Base-by-base conservation (phyloP, 805 yeast genomes). In the Candida gorgasii region DNA sequence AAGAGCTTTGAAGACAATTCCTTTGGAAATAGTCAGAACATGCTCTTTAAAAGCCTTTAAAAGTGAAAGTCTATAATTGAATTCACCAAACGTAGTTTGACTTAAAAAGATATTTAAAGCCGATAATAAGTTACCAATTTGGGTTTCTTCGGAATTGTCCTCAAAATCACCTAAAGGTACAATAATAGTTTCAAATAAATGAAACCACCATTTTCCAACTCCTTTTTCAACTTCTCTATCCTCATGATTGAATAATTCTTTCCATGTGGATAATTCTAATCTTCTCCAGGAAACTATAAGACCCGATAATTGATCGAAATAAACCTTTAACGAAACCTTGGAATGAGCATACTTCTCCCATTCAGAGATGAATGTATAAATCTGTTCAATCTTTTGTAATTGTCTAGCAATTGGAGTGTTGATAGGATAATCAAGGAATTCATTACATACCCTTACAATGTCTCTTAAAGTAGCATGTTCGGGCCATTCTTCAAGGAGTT, bases 291-390 rank as follows among this genome's bases (percentile, higher is more conserved):
- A 73, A 3, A 93, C 90, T 50, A 93, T 86, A 46, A 90, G 65
- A 0, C 63, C 55, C 0, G 95, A 81, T 22, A 88, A 62, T 11
- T 74, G 70, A 30, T 79, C 82, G 47, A 82, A 75, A 39, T 78
- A 76, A 0, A 53, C 54, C 29, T 67, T 67, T 39, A 93, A 65
- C 1, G 95, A 77, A 0, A 86, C 90, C 39, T 86, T 83, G 8
- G 80, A 73, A 20, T 89, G 80, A 1, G 97, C 96, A 62, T 86
- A 89, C 49, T 87, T 85, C 59, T 93, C 93, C 97, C 99, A 93
- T 59, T 93, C 98, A 18, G 84, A 75, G 47, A 90, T 73, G 55
- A 78, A 82, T 0, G 89, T 85, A 55, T 86, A 87, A 20, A 92
- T 77, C 57, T 87, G 96, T 62, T 93, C 99, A 26, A 89, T 65